Evolutionary conservation across 257 asterid genomes (phyloP).

Genomic region (Striga asiatica): DNA sequence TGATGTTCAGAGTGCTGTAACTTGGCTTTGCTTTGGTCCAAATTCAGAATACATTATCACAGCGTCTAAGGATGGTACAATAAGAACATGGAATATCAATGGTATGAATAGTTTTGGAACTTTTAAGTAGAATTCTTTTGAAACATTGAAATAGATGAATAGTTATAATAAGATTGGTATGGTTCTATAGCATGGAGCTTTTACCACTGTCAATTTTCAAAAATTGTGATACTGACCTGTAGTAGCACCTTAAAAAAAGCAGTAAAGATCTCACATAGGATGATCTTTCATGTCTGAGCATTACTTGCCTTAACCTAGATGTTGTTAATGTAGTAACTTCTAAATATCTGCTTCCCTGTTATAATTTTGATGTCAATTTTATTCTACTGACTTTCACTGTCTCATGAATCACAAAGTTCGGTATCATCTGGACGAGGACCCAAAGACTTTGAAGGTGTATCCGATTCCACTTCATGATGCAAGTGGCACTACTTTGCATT

Average conservation of each 20-base stretch:
- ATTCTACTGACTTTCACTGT: constrained; percentile 18
- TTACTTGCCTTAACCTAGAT: neutral
- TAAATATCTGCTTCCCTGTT: neutral
- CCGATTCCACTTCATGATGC: constrained; percentile 86
- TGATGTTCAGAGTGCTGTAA: constrained; percentile 88
- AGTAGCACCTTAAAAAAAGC: neutral
- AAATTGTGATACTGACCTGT: neutral
- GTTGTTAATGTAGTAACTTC: constrained; percentile 1
- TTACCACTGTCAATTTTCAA: neutral
- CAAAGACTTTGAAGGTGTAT: constrained; percentile 79
- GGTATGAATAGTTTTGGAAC: constrained; percentile 37
- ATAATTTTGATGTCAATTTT: neutral
- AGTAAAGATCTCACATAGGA: neutral
- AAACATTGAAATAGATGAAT: neutral
- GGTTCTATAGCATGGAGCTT: neutral
- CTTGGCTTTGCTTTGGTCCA: constrained; percentile 90
- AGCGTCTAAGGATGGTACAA: constrained; percentile 89
- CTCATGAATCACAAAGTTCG: constrained; percentile 71
- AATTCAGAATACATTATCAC: constrained; percentile 87
- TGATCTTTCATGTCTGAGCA: neutral
- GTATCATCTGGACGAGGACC: constrained; percentile 90
- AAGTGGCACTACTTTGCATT: constrained; percentile 61
- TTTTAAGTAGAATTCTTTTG: neutral
- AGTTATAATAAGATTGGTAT: neutral
- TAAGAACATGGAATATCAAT: constrained; percentile 85